Evolutionary conservation across 768 basidiomycete species (phyloP), one percentile per base, ranked within the genome.

Genomic region (Omphalotus guepiniiformis): DNA sequence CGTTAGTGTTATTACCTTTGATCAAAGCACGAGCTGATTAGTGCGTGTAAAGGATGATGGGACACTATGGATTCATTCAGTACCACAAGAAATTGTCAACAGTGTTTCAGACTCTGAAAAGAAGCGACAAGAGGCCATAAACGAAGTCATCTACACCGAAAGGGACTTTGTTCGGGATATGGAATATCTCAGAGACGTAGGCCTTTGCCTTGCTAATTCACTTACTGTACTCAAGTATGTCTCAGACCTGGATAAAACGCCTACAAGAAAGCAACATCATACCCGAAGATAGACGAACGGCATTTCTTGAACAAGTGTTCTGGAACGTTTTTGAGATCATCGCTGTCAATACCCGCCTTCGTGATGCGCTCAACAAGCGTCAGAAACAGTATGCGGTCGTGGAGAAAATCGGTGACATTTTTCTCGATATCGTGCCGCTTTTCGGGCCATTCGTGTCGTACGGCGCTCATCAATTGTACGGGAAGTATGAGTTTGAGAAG

Each of bases 401-500:
- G 26, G 87, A 93, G 57, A 74, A 80, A 46, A 87, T 99, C 47
- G 92, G 92, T 0, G 96, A 99, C 66, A 82, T 98, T 49, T 76
- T 97, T 21, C 68, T 92, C 37, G 94, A 98, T 26, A 70, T 78
- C 18, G 89, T 94, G 2, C 89, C 90, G 1, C 78, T 86, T 60
- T 96, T 99, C 56, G 79, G 73, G 8, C 96, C 96, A 1, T 99
- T 97, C 59, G 93, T 98, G 39, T 82, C 81, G 27, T 99, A 98
- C 58, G 96, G 95, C 36, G 84, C 93, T 7, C 95, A 98, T 61
- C 96, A 99, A 65, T 71, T 97, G 48, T 97, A 95, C 60, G 96
- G 96, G 11, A 99, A 98, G 67, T 97, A 92, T 63, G 94, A 97
- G 68, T 98, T 99, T 64, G 96, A 99, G 73, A 95, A 91, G 75